A percentile compares a stretch with the other conserved stretches of the same genome.
These are phyloP conservation scores for Neurospora sp. DNA, from an alignment of 495 filamentous ascomycete genomes.

Conservation along the genomic window DNA sequence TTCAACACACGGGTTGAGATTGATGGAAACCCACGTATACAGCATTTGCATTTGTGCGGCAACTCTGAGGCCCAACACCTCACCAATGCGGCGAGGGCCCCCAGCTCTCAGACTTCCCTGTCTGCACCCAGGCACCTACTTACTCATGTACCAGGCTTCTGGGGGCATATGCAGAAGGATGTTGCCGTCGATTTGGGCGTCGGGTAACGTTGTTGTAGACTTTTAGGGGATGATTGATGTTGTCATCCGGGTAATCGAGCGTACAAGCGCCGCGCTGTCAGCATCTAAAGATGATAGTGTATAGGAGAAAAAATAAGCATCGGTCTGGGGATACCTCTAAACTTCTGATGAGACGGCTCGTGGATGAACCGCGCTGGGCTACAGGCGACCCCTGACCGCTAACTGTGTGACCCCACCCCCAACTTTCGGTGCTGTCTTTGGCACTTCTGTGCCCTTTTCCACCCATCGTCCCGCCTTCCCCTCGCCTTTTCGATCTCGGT, in stretches of 20 bases:
- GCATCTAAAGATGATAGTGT: neutral
- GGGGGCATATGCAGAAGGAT: neutral
- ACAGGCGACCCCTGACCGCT: neutral
- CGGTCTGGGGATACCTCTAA: neutral
- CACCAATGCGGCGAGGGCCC: neutral
- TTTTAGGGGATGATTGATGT: neutral
- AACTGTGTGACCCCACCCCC: neutral
- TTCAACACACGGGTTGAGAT: neutral
- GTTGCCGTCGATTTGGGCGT: neutral
- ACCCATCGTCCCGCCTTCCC: neutral
- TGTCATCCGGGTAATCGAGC: neutral
- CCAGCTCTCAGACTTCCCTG: neutral
- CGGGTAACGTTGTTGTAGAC: neutral
- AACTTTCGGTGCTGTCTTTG: neutral
- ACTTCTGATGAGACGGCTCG: neutral
- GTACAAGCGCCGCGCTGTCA: neutral
- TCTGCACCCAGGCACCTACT: neutral
- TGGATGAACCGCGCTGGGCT: neutral
- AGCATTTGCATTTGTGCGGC: neutral
- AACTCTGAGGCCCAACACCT: neutral
- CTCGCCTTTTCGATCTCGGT: neutral
- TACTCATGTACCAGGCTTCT: neutral
- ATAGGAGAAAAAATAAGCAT: neutral
- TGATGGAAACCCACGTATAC: neutral
- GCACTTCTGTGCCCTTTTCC: neutral